Base-by-base conservation (phyloP, 805 yeast genomes). In the Metschnikowia borealis region DNA sequence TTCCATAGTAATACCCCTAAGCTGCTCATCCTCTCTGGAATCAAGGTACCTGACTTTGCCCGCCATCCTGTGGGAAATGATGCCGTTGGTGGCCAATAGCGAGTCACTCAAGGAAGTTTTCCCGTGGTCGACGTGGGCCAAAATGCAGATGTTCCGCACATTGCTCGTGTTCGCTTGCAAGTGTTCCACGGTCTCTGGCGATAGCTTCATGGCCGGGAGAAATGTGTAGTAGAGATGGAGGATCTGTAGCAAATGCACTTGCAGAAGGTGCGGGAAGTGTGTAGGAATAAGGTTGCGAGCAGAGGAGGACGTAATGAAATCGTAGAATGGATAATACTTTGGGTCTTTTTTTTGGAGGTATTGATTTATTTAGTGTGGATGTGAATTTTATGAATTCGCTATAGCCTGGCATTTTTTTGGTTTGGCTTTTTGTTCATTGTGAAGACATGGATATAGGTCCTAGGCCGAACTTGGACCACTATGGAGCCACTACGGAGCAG, bases 81-180 rank as follows among this genome's bases (percentile, higher is more conserved):
- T 90, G 46, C 99, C 99, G 68, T 95, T 94, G 35, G 96, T 86
- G 23, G 99, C 98, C 37, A 94, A 71, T 44, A 94, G 71, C 8
- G 96, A 87, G 67, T 94, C 99, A 40, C 96, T 87, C 32, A 94
- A 73, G 1, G 98, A 89, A 0, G 99, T 94, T 70, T 94, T 94
- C 26, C 99, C 99, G 64, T 94, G 99, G 66, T 94, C 99, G 21
- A 94, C 99, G 68, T 94, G 99, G 0, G 99, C 99, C 45, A 94
- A 75, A 54, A 94, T 89, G 69, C 99, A 94, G 40, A 94, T 89
- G 67, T 94, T 94, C 53, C 99, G 77, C 31, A 92, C 83, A 53
- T 81, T 73, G 14, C 78, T 69, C 0, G 96, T 83, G 55, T 85
- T 80, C 56, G 75, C 75, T 66, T 92, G 97, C 17, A 90, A 71